Base-by-base conservation (phyloP, 192 early-diverging fungal genomes). In the Podila clonocystis region DNA sequence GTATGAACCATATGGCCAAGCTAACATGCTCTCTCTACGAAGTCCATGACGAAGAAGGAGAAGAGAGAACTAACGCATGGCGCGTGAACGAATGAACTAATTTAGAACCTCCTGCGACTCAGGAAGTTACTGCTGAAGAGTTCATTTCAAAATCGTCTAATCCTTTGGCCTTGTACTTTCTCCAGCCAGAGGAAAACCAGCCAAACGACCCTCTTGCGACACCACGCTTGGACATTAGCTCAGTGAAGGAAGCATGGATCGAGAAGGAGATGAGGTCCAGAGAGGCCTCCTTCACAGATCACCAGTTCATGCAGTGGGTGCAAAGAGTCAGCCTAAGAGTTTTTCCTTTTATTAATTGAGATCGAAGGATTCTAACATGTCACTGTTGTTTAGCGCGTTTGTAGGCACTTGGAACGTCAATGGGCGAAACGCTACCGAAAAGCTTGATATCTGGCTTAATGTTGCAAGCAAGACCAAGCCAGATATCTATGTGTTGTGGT, bases 351-450 rank as follows among this genome's bases (percentile, higher is more conserved):
- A 41, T 0, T 45, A 3, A 15, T 15, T 45, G 41, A 4, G 13
- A 45, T 45, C 41, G 15, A 45, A 17, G 41, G 41, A 9, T 26
- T 6, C 28, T 45, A 50, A 52, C 13, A 22, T 29, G 4, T 22
- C 12, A 28, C 58, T 1, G n/a, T 34, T 70, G 19, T 64, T 2
- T 70, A 90, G 86, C 30, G 85, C 92, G 3, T 95, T 97, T 82
- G 86, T 91, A 1, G 95, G 95, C 2, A 95, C 96, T 2, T 98
- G 94, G 92, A 98, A 98, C 76, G 94, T 97, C 29, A 95, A 96
- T 74, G 95, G 94, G 11, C 85, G 87, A 29, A 68, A 83, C 20
- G 89, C 93, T 9, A 80, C 91, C 2, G 83, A 90, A 22, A 80
- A 84, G 12, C 67, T 97, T 29, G 62, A 82, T 7, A 68, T 85